Conservation (phyloP, 768 basidiomycete species). For the Podaxis sp. region DNA sequence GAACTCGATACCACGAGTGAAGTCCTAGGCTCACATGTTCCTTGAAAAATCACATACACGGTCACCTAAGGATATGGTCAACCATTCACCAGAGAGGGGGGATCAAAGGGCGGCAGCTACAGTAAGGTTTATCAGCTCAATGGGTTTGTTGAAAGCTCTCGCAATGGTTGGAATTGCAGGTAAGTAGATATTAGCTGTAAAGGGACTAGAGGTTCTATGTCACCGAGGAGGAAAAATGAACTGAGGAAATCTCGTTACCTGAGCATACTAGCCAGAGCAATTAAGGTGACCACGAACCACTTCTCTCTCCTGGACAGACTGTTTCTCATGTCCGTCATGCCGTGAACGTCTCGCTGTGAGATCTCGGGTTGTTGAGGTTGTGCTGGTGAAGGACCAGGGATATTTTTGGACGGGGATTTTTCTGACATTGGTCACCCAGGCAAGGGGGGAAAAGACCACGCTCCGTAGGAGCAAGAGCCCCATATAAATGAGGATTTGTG, state of each 20-base stretch:
- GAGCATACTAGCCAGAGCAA: conserved; percentile 58
- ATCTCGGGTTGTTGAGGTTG: neutral
- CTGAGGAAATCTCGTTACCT: conserved; percentile 41
- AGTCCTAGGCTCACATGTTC: conserved; percentile 20
- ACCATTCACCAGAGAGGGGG: neutral
- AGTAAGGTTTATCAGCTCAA: conserved; percentile 76
- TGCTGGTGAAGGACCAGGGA: neutral
- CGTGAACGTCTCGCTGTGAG: neutral
- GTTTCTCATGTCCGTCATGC: conserved; percentile 24
- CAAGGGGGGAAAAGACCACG: neutral
- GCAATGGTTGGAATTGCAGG: conserved; percentile 75
- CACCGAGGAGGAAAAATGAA: neutral
- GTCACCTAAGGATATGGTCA: conserved; percentile 41
- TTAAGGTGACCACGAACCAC: conserved; percentile 65
- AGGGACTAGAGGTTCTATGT: conserved; percentile 40
- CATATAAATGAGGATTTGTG: neutral
- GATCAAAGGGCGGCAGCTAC: conserved; percentile 30
- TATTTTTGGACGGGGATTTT: neutral
- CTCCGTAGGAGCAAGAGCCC: neutral
- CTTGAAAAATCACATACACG: conserved; percentile 71
- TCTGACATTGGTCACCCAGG: neutral
- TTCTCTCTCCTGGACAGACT: conserved; percentile 58
- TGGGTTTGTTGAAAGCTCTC: conserved; percentile 58
- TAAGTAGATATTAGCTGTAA: conserved; percentile 77
- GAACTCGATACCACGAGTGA: neutral